phyloP scores from a whole-genome alignment of 371 early-diverging fungal genomes.

The Synchytrium microbalum region DNA sequence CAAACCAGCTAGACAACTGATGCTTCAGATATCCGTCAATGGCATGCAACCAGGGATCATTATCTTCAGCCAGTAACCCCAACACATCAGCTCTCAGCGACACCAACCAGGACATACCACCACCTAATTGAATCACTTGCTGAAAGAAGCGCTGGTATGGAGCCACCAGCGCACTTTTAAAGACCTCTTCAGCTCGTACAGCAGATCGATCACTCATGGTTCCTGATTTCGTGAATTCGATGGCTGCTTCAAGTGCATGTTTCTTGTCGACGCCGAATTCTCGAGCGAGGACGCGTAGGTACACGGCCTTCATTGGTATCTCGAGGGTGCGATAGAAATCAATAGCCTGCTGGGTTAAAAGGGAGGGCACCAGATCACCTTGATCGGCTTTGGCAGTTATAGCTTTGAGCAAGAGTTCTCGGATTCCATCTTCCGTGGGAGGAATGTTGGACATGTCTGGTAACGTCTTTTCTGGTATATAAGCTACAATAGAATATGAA shows the following conservation, averaged over 20 bases:
- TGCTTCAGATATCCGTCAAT: slow-evolving; percentile 52
- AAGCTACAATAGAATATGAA: too few species aligned
- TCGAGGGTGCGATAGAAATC: neutral
- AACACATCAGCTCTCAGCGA: slow-evolving; percentile 64
- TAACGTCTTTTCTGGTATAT: neutral
- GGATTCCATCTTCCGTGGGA: neutral
- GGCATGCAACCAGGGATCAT: slow-evolving; percentile 31
- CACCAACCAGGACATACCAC: slow-evolving; percentile 66
- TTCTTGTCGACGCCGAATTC: neutral
- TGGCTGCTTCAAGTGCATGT: neutral
- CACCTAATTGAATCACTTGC: slow-evolving; percentile 60
- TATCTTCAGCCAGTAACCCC: slow-evolving; percentile 30
- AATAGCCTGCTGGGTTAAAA: neutral
- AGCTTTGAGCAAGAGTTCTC: neutral
- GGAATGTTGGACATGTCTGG: neutral
- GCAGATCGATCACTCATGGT: slow-evolving; percentile 24
- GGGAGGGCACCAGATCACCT: neutral
- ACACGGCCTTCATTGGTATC: neutral
- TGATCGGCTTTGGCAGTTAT: neutral
- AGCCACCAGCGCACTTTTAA: slow-evolving; percentile 57
- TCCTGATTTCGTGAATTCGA: neutral
- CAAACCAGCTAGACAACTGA: slow-evolving; percentile 56
- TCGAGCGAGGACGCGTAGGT: neutral
- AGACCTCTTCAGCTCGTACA: slow-evolving; percentile 41
- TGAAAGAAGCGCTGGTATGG: slow-evolving; percentile 59